Evolutionary conservation across 1,284 basidiomycete species (phyloP).

Genomic region (Cutaneotrichosporon sp.): DNA sequence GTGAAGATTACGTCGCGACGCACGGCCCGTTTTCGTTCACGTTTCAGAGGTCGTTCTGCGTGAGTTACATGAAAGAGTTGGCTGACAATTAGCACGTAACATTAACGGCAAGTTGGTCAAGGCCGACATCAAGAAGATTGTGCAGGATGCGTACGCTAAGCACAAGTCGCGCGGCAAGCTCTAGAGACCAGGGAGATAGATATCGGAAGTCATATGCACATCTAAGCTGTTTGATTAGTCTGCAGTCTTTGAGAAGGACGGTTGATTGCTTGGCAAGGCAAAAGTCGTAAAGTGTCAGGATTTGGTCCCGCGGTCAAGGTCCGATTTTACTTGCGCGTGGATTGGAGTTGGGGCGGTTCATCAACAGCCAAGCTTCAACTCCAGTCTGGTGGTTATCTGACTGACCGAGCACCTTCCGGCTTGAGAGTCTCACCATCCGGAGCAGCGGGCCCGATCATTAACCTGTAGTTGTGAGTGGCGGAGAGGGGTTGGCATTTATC

Average conservation of each 20-base stretch:
- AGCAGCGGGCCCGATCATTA: too few relatives aligned
- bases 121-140: conserved; percentile 24
- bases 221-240: not conserved
- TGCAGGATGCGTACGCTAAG: conserved; percentile 15
- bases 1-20: conserved; percentile 19
- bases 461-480: not conserved
- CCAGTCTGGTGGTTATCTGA: too few relatives aligned
- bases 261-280: too few relatives aligned
- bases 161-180: conserved; percentile 20
- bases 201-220: not conserved
- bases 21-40: conserved; percentile 21
- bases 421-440: too few relatives aligned
- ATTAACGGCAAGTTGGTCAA: conserved; percentile 28
- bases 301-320: too few relatives aligned
- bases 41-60: conserved; percentile 16
- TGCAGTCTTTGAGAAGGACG: too few relatives aligned
- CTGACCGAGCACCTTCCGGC: too few relatives aligned
- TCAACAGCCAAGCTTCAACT: too few relatives aligned
- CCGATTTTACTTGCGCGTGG: too few relatives aligned
- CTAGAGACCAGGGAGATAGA: not conserved
- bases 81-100: conserved; percentile 17
- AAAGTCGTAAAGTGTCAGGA: too few relatives aligned
- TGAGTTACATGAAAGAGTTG: conserved; percentile 6
- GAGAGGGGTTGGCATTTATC: not conserved
- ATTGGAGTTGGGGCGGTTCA: too few relatives aligned